Conservation (phyloP, 768 basidiomycete species). For the Rhodotorula kratochvilovae region DNA sequence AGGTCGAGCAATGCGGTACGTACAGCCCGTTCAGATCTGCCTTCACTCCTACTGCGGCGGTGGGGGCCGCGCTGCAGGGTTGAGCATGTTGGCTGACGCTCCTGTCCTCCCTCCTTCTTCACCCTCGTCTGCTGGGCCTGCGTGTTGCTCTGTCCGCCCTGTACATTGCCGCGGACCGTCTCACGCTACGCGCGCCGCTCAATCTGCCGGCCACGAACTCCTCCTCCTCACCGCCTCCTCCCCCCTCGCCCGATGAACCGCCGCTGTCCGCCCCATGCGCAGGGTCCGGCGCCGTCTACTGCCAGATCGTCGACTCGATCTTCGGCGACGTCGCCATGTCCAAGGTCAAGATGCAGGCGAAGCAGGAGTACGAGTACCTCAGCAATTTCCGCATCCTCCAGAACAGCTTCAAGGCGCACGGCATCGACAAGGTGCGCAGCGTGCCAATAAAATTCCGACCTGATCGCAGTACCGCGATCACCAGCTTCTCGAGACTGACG, state of each 20-base stretch:
- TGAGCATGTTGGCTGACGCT: conserved; percentile 2
- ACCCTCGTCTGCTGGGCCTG: neutral
- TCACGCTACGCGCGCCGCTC: too few species aligned
- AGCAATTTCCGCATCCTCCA: conserved; percentile 96
- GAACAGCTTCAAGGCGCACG: conserved; percentile 80
- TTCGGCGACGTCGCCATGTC: conserved; percentile 57
- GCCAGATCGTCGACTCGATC: conserved; percentile 90
- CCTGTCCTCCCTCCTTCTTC: neutral
- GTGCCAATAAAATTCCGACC: too few species aligned
- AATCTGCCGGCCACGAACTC: too few species aligned
- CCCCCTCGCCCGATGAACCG: neutral
- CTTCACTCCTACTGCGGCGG: neutral
- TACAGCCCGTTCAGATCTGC: too few species aligned
- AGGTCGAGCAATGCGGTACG: conserved; percentile 40
- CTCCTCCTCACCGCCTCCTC: neutral
- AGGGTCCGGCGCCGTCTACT: conserved; percentile 85
- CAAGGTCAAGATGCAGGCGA: conserved; percentile 87
- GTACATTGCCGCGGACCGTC: too few species aligned
- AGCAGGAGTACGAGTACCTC: conserved; percentile 79
- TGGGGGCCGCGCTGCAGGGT: neutral
- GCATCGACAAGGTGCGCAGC: conserved; percentile 89
- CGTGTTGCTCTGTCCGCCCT: too few species aligned
- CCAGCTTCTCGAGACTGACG: too few species aligned
- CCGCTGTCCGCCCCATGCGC: neutral
- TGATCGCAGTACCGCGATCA: too few species aligned